These are phyloP conservation scores for Fusarium acutatum DNA, from an alignment of 2,329 filamentous ascomycete genomes.

Conservation along the genomic window DNA sequence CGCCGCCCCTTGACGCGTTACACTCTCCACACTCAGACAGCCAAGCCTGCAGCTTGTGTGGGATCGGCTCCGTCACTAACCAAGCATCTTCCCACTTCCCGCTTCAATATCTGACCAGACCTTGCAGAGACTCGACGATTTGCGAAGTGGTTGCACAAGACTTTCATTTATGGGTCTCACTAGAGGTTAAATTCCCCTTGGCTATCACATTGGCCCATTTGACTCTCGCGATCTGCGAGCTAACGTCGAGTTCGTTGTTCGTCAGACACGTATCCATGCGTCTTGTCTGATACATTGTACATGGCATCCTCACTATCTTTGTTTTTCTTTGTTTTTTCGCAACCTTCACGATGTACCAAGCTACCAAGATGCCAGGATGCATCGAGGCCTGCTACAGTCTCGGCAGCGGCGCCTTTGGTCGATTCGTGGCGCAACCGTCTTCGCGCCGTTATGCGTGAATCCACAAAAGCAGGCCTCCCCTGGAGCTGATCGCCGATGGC, in stretches of 20 bases:
- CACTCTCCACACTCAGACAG: constrained; percentile 21
- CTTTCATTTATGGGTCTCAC: constrained; percentile 6
- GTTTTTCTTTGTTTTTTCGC: background rate
- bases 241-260: background rate
- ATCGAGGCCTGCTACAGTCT: constrained; percentile 10
- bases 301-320: background rate
- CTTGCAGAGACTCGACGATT: constrained; percentile 8
- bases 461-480: constrained; percentile 19
- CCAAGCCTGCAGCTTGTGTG: constrained; percentile 21
- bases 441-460: constrained; percentile 12
- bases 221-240: background rate
- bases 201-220: background rate
- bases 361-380: background rate
- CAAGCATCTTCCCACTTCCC: constrained; percentile 31
- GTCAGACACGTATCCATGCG: constrained; percentile 24
- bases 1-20: constrained; percentile 37
- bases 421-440: constrained; percentile 26
- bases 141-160: constrained; percentile 22
- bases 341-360: background rate
- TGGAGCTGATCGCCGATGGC: constrained; percentile 27
- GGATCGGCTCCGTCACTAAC: constrained; percentile 4
- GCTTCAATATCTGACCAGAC: constrained; percentile 22
- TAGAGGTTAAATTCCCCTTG: background rate
- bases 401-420: constrained; percentile 29
- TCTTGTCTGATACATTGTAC: constrained; percentile 8